Evolutionary conservation across 176 grass and related monocot genomes (phyloP), one percentile per base, ranked within the genome.

Genomic region (Bonia amplexicaulis): DNA sequence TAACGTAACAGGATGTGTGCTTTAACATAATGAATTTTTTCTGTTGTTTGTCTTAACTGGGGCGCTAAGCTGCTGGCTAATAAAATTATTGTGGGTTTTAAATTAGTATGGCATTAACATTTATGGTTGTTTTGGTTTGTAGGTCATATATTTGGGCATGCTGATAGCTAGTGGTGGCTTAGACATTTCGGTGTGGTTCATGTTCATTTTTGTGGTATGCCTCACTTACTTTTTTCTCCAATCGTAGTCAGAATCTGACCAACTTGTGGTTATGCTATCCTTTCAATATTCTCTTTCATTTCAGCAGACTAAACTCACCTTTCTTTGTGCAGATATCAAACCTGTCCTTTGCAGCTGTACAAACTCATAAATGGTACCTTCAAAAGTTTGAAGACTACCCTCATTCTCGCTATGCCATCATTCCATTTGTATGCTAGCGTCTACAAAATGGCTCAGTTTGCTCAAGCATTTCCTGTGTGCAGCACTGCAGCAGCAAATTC

Each of bases 331-430:
- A 95, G 96, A 92, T 93, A 85, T 77, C 89, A 42, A 98, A 98
- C 46, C 44, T 98, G 42, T 85, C 79, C 6, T 93, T 95, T 83
- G 91, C 91, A 39, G 96, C 93, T 5, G 83, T 85, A 61, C 80
- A 98, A 89, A 98, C 91, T 49, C 96, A 98, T 74, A 90, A 80
- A 87, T 98, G 93, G 93, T 98, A 98, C 48, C 86, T 87, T 78
- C 87, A 92, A 52, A 98, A 98, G 51, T 98, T 98, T 83, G 96
- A 98, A 54, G 87, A 92, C 71, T 98, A 98, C 77, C 91, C 96
- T 47, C 68, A 81, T 68, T 88, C 48, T 69, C 86, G 89, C 11
- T 89, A 85, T 47, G 96, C 96, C 12, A 93, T 95, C 47, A 93
- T 95, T 74, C 93, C 95, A 73, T 98, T 89, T 75, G 58, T 95